These are phyloP conservation scores for Limnomonas spitsbergensis DNA, from an alignment of 139 green algal genomes.

Conservation along the genomic window DNA sequence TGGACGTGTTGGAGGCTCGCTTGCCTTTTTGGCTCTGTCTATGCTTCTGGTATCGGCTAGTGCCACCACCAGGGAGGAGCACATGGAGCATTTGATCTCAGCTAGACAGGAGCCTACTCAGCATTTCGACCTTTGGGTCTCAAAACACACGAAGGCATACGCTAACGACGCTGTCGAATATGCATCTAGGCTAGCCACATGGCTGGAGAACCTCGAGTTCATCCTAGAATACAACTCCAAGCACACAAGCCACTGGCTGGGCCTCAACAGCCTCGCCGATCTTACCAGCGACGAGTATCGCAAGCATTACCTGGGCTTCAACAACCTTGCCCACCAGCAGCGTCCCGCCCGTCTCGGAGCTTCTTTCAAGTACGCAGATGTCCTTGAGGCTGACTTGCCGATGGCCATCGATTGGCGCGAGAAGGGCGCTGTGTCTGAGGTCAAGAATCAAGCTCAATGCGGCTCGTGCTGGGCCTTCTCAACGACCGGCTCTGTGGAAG, in stretches of 20 bases:
- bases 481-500: slow-evolving; percentile 88
- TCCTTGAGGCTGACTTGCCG: slow-evolving; percentile 45
- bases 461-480: slow-evolving; percentile 96
- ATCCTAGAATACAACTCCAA: slow-evolving; percentile 72
- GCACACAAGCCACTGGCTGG: slow-evolving; percentile 65
- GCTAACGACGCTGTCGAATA: slow-evolving; percentile 47
- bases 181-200: slow-evolving; percentile 61
- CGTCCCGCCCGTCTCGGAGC: neutral
- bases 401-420: slow-evolving; percentile 76
- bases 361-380: slow-evolving; percentile 56
- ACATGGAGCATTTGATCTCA: neutral
- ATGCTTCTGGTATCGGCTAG: no score
- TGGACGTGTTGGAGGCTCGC: no score
- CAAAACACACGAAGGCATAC: slow-evolving; percentile 48
- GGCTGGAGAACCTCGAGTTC: slow-evolving; percentile 81
- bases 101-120: neutral
- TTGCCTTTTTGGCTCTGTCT: no score
- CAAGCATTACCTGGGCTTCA: slow-evolving; percentile 57
- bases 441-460: slow-evolving; percentile 94
- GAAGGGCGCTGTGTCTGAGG: slow-evolving; percentile 74
- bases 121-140: slow-evolving; percentile 33
- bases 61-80: neutral
- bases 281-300: slow-evolving; percentile 84
- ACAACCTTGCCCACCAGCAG: slow-evolving; percentile 9
- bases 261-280: slow-evolving; percentile 82